Conservation (phyloP, 2,329 filamentous ascomycete species). For the Magnaporthales sp. region DNA sequence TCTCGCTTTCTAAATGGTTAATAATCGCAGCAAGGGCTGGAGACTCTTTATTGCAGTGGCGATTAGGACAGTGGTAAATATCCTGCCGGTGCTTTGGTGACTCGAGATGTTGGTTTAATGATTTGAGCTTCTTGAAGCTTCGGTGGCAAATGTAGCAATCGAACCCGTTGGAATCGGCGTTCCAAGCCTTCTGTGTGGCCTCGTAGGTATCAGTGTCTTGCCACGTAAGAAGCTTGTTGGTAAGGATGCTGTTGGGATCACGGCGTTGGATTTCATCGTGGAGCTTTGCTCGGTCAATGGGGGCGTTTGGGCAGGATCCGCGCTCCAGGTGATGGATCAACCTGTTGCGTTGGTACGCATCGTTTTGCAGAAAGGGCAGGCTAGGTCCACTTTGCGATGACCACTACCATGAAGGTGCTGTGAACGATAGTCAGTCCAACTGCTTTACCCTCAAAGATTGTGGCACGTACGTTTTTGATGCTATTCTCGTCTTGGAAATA, state of each 20-base stretch:
- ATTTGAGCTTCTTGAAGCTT: slow-evolving; percentile 23
- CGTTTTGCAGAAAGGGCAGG: slow-evolving; percentile 46
- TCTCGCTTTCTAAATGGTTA: slow-evolving; percentile 35
- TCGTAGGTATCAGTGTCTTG: slow-evolving; percentile 22
- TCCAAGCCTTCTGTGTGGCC: slow-evolving; percentile 33
- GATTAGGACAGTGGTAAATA: slow-evolving; percentile 31
- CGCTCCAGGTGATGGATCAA: slow-evolving; percentile 47
- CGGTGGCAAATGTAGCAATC: slow-evolving; percentile 47
- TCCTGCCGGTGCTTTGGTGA: slow-evolving; percentile 35
- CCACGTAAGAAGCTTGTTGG: slow-evolving; percentile 42
- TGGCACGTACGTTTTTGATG: not conserved
- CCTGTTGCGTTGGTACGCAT: slow-evolving; percentile 39
- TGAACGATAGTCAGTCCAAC: not conserved
- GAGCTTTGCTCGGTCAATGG: slow-evolving; percentile 38
- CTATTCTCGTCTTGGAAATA: not conserved
- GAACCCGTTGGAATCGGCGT: slow-evolving; percentile 27
- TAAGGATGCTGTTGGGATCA: slow-evolving; percentile 39
- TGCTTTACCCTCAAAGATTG: not conserved
- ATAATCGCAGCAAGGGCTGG: slow-evolving; percentile 28
- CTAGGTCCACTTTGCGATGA: slow-evolving; percentile 34
- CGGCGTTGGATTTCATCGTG: slow-evolving; percentile 32
- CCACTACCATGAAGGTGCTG: slow-evolving; percentile 46
- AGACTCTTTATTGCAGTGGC: slow-evolving; percentile 25
- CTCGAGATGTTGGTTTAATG: slow-evolving; percentile 43
- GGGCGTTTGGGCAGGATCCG: slow-evolving; percentile 39